Evolutionary conservation across 2,329 filamentous ascomycete species (phyloP).

Genomic region (Fusarium denticulatum): DNA sequence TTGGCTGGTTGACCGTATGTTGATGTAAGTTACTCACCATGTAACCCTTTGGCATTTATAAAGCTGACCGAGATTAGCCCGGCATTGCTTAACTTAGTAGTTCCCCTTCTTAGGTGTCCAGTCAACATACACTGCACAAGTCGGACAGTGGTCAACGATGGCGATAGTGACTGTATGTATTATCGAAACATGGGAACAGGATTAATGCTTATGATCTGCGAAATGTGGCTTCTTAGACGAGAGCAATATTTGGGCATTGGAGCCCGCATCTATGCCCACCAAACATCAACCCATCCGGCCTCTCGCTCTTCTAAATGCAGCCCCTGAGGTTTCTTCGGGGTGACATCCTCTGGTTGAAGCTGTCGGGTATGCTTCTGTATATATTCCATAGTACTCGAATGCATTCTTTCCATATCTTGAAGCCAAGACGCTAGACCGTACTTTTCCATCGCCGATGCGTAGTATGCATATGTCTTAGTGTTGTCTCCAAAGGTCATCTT

Average conservation of each 20-base stretch:
- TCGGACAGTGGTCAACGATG: neutral
- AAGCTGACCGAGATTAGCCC: neutral
- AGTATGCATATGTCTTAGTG: neutral
- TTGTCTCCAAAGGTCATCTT: neutral
- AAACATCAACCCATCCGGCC: neutral
- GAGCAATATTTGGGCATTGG: too few relatives aligned
- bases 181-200: neutral
- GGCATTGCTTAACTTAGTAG: neutral
- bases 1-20: neutral
- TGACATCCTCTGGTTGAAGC: too few relatives aligned
- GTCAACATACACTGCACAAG: neutral
- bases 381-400: neutral
- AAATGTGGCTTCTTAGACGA: neutral
- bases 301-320: neutral
- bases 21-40: neutral
- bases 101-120: neutral
- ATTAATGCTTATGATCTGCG: neutral
- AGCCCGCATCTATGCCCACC: too few relatives aligned
- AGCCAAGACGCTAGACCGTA: neutral
- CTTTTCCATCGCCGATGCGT: neutral
- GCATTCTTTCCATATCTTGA: fast-evolving
- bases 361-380: too few relatives aligned
- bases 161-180: neutral
- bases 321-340: fast-evolving
- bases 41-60: fast-evolving